These are phyloP conservation scores for Xylariaceae sp. DNA, from an alignment of 2,329 filamentous ascomycete genomes.

Conservation along the genomic window DNA sequence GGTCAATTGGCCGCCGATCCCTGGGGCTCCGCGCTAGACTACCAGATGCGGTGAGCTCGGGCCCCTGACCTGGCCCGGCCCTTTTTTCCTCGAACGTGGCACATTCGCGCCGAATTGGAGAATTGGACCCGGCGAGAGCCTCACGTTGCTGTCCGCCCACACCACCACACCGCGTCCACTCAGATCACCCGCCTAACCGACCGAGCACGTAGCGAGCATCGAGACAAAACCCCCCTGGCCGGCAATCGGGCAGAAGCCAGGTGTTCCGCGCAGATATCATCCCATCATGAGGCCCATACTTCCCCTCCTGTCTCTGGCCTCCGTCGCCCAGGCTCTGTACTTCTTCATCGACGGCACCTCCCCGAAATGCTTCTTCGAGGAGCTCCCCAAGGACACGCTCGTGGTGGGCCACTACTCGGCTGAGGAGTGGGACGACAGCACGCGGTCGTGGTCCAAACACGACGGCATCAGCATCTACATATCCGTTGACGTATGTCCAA, in stretches of 20 bases:
- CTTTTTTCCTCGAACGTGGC: constrained; percentile 44
- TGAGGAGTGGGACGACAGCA: constrained; percentile 71
- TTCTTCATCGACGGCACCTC: constrained; percentile 85
- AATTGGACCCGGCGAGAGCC: constrained; percentile 11
- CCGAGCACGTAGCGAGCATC: constrained; percentile 1
- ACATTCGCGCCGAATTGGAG: constrained; percentile 36
- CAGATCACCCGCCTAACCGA: neutral
- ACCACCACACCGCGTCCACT: neutral
- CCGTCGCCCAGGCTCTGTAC: constrained; percentile 73
- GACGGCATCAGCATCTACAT: constrained; percentile 77
- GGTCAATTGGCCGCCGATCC: too few species aligned
- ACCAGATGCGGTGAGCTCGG: neutral
- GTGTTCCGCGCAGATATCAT: too few species aligned
- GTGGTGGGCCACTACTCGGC: constrained; percentile 90
- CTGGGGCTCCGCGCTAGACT: too few species aligned
- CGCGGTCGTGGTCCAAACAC: constrained; percentile 62
- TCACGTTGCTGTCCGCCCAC: constrained; percentile 2
- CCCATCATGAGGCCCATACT: constrained; percentile 51
- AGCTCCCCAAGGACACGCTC: constrained; percentile 92
- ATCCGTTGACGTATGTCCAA: constrained; percentile 69
- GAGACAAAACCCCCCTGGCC: constrained; percentile 15
- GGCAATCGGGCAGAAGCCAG: too few species aligned
- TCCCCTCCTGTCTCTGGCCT: constrained; percentile 57
- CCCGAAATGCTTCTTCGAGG: constrained; percentile 96
- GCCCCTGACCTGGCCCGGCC: constrained; percentile 11